Base-by-base conservation (phyloP, 208 protist genomes). In the Wallacemonas sp. region DNA sequence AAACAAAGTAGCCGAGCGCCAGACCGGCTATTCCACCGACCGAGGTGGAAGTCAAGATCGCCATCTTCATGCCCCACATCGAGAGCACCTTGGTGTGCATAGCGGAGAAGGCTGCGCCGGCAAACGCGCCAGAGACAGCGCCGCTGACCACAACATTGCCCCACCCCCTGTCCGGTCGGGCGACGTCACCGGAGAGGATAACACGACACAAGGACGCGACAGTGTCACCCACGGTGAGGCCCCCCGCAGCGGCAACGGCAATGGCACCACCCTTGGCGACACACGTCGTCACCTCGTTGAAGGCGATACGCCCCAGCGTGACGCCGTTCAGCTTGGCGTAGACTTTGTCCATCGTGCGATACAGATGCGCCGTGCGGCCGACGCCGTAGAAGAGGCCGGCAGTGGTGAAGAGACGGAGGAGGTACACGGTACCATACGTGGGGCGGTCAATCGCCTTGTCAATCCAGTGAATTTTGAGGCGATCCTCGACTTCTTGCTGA, bases 251-350 rank as follows among this genome's bases (percentile, higher is more conserved):
- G 9, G 73, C 73, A 24, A 75, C 32, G 19, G 84, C 82, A 27
- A 86, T 67, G 19, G 39, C 52, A 33, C 72, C 77, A 27, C 87
- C 75, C 64, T 92, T 91, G n/a, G 81, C 71, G 13, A 96, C 78
- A 13, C 73, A 68, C 3, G 66, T 39, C 45, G 68, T 88, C 2
- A 91, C 64, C 59, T 93, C 87, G 24, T 85, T 72, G 24, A 92
- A 75, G 10, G 79, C 83, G 38, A 96, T 80, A 26, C 70, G 65
- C 21, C 60, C 57, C 13, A 92, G 63, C 2, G 74, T 80, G 21
- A 92, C 87, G 46, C 91, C 91, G 66, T 96, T 83, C 17, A 96
- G 77, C 60, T 91, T 90, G 24, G 87, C 81, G 77, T 94, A 96
- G 48, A 84, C 73, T 71, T 86, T 87, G 72, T 96, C 91, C 83